A percentile compares a stretch with the other conserved stretches of the same genome.
Evolutionary conservation across 805 yeast species (phyloP).

Genomic region (Lipomyces lipofer): DNA sequence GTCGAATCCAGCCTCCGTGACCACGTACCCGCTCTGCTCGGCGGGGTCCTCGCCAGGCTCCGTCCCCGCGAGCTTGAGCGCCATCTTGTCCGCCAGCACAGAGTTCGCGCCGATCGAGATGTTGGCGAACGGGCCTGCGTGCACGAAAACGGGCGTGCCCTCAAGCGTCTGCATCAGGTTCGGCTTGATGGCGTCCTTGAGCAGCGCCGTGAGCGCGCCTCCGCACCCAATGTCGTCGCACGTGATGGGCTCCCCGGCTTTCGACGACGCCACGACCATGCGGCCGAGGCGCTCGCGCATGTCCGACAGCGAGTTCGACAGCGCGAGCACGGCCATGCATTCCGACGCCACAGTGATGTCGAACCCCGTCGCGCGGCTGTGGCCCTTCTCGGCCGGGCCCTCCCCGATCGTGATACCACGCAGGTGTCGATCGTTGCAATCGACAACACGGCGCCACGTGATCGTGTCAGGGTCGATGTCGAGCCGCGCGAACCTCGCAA

Average conservation of each 20-base stretch:
- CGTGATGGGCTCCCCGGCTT: constrained; percentile 77
- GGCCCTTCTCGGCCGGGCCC: constrained; percentile 91
- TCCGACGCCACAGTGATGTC: constrained; percentile 97
- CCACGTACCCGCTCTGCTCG: constrained; percentile 68
- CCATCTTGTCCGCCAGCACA: constrained; percentile 89
- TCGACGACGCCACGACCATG: constrained; percentile 83
- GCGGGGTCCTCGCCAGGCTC: constrained; percentile 46
- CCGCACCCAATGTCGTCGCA: constrained; percentile 94
- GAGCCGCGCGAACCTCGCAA: constrained; percentile 71
- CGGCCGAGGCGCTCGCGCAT: constrained; percentile 85
- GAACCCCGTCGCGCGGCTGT: constrained; percentile 82
- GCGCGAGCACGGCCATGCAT: constrained; percentile 92
- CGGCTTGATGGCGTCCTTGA: constrained; percentile 96
- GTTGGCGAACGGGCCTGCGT: constrained; percentile 98
- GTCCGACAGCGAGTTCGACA: constrained; percentile 74
- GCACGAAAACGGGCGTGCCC: constrained; percentile 96
- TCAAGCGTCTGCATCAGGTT: constrained; percentile 95
- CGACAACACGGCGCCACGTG: constrained; percentile 91
- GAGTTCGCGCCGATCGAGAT: constrained; percentile 97
- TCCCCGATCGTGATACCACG: constrained; percentile 88
- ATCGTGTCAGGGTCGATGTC: constrained; percentile 88
- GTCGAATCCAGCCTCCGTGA: constrained; percentile 98
- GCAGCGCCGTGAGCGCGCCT: constrained; percentile 90
- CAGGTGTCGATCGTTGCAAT: constrained; percentile 87
- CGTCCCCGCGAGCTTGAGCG: constrained; percentile 82